phyloP scores from a whole-genome alignment of 2,329 filamentous ascomycete genomes.

The Pestalotiopsis sp. region DNA sequence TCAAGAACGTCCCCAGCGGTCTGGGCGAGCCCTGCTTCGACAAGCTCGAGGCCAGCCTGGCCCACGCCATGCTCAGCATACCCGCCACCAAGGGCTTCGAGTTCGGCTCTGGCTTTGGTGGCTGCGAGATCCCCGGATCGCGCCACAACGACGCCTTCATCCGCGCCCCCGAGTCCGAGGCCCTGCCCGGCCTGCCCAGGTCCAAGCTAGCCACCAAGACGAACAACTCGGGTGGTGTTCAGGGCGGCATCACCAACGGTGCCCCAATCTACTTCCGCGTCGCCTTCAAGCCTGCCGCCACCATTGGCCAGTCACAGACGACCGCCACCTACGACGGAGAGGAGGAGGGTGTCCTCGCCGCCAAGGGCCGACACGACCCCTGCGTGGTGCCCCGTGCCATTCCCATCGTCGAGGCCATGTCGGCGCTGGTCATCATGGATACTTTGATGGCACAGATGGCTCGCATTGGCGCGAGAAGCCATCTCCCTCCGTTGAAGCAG shows the following conservation, averaged over 20 bases:
- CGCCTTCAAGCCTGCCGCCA: constrained; percentile 93
- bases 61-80: constrained; percentile 92
- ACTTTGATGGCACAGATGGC: constrained; percentile 81
- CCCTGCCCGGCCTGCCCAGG: constrained; percentile 48
- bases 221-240: constrained; percentile 93
- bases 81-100: constrained; percentile 96
- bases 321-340: constrained; percentile 79
- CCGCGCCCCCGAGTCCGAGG: constrained; percentile 49
- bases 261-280: constrained; percentile 93
- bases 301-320: constrained; percentile 85
- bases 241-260: constrained; percentile 94
- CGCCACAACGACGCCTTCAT: constrained; percentile 90
- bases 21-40: constrained; percentile 94
- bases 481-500: constrained; percentile 41
- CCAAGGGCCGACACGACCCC: constrained; percentile 93
- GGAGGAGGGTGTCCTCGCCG: constrained; percentile 74
- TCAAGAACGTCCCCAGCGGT: constrained; percentile 81
- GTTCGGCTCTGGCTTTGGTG: constrained; percentile 89
- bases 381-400: constrained; percentile 89
- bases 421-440: constrained; percentile 84
- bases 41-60: constrained; percentile 90
- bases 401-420: constrained; percentile 90
- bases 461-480: constrained; percentile 48
- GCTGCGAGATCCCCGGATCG: constrained; percentile 85
- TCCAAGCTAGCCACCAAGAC: constrained; percentile 81